Percentiles rank a stretch among this genome's conserved stretches.
Evolutionary conservation across 2,329 filamentous ascomycete species (phyloP).

Genomic region (Beauveria bassiana): DNA sequence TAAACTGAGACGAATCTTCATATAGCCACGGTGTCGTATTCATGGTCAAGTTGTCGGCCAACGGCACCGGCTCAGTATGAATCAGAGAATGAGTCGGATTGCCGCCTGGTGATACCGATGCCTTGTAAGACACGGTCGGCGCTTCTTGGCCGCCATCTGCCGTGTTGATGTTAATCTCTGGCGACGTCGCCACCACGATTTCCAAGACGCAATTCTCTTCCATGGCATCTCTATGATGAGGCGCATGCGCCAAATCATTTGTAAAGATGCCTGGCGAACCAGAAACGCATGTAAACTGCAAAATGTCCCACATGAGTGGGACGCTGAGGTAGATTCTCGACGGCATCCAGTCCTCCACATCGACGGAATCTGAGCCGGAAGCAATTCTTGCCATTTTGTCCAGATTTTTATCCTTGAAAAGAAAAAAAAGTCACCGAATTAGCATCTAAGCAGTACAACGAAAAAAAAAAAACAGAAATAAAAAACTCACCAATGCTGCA

Average conservation of each 20-base stretch:
- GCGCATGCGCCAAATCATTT: conserved; percentile 34
- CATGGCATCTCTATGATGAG: conserved; percentile 24
- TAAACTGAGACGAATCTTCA: conserved; percentile 32
- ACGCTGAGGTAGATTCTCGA: conserved; percentile 45
- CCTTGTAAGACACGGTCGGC: conserved; percentile 32
- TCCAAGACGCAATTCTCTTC: conserved; percentile 35
- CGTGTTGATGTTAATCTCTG: conserved; percentile 43
- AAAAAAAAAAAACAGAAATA: neutral
- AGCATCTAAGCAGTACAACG: neutral
- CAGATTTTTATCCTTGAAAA: conserved; percentile 35
- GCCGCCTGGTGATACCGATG: conserved; percentile 17
- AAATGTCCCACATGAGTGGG: conserved; percentile 44
- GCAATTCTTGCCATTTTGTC: conserved; percentile 42
- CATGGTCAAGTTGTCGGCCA: conserved; percentile 29
- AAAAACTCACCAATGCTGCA: conserved; percentile 32
- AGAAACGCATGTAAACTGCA: conserved; percentile 38
- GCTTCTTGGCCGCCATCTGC: conserved; percentile 43
- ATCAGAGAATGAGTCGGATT: conserved; percentile 18
- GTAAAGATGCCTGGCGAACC: conserved; percentile 28
- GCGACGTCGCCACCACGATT: conserved; percentile 43
- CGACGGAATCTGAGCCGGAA: conserved; percentile 38
- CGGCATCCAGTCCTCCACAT: conserved; percentile 44
- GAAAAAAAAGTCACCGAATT: neutral
- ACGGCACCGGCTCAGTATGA: conserved; percentile 23
- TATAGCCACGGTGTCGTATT: conserved; percentile 37